Evolutionary conservation across 1,284 basidiomycete genomes (phyloP).

Genomic region (Ustilago trichophora): DNA sequence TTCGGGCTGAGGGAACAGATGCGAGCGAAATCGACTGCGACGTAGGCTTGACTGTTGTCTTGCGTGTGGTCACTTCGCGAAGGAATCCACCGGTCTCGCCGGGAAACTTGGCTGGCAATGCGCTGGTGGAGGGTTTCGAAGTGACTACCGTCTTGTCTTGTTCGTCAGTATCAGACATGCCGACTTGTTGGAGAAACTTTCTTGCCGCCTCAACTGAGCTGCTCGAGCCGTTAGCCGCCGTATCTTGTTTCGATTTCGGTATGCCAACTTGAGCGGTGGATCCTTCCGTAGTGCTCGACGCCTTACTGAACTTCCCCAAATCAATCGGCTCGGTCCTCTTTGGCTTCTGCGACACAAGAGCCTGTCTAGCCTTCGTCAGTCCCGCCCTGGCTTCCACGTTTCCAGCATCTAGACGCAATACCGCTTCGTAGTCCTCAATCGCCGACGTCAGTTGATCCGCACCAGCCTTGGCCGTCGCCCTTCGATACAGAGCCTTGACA

Average conservation of each 20-base stretch:
- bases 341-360: background rate
- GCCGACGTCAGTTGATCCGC: slow-evolving; percentile 14
- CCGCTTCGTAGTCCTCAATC: slow-evolving; percentile 6
- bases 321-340: slow-evolving; percentile 5
- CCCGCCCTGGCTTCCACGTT: slow-evolving; percentile 24
- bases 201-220: slow-evolving; percentile 40
- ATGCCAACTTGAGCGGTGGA: background rate
- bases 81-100: slow-evolving; percentile 36
- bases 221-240: background rate
- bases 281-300: too few relatives aligned
- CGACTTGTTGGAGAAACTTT: slow-evolving; percentile 30
- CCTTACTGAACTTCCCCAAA: background rate
- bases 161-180: slow-evolving; percentile 12
- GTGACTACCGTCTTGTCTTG: background rate
- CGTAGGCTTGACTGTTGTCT: slow-evolving; percentile 5
- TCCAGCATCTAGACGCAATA: slow-evolving; percentile 14
- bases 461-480: slow-evolving; percentile 19
- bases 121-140: background rate
- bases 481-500: slow-evolving; percentile 33
- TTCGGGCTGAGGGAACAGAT: too few relatives aligned
- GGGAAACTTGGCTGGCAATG: slow-evolving; percentile 23
- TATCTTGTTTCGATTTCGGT: background rate
- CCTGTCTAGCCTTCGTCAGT: slow-evolving; percentile 7
- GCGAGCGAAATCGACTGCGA: too few relatives aligned
- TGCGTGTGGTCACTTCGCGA: slow-evolving; percentile 30